Conservation (phyloP, 257 asterid species). For the Solanum clarkiae region DNA sequence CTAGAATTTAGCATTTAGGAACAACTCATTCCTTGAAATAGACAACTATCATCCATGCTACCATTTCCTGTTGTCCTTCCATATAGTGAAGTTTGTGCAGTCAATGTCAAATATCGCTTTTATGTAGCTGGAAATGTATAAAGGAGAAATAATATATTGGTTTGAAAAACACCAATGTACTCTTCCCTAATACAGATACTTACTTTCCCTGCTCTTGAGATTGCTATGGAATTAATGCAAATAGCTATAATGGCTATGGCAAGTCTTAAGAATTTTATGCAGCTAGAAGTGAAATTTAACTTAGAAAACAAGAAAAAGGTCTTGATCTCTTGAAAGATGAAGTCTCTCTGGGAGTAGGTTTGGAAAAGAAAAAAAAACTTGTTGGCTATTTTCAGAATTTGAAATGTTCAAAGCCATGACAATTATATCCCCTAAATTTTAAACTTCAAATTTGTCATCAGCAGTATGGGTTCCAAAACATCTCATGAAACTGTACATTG, state of each 20-base stretch:
- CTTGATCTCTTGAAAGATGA: background rate
- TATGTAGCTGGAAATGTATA: background rate
- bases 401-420: background rate
- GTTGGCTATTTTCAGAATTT: background rate
- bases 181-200: background rate
- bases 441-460: slow-evolving; percentile 2
- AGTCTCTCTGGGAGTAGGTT: background rate
- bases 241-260: background rate
- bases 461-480: slow-evolving; percentile 78
- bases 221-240: background rate
- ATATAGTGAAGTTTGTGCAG: background rate
- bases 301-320: background rate
- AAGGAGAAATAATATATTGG: background rate
- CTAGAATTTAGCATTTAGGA: background rate
- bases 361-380: background rate
- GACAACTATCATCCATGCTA: background rate
- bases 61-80: background rate
- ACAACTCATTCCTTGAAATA: background rate
- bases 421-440: background rate
- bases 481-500: slow-evolving; percentile 66
- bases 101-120: background rate
- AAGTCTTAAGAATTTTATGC: background rate
- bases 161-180: background rate
- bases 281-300: background rate
- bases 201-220: background rate